A percentile compares a stretch with the other conserved stretches of the same genome.
phyloP scores from a whole-genome alignment of 345 rosid species.

The Populus davidiana region DNA sequence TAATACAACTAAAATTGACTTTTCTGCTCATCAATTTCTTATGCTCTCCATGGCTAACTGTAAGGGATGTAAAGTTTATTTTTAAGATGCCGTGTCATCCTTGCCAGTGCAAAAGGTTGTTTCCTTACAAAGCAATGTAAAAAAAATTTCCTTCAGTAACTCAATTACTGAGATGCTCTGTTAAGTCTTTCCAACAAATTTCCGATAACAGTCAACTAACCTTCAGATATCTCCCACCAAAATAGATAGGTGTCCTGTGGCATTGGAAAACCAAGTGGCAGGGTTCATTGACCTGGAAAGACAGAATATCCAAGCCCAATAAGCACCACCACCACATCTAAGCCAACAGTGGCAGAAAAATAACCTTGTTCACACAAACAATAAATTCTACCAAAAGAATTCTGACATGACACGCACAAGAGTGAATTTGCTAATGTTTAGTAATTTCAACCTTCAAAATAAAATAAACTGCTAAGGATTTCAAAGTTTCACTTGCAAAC shows the following conservation, averaged over 20 bases:
- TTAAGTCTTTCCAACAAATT: not conserved
- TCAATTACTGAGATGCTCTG: not conserved
- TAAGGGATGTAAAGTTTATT: not conserved
- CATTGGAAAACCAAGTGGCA: conserved; percentile 57
- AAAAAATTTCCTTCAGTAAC: not conserved
- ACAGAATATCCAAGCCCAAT: not conserved
- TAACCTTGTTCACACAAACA: no score
- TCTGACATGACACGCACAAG: no score
- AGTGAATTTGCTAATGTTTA: no score
- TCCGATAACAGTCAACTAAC: conserved; percentile 32
- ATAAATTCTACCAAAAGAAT: no score
- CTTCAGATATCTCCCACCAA: conserved; percentile 92
- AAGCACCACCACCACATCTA: conserved; percentile 5
- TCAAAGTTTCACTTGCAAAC: no score
- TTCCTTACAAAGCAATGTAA: not conserved
- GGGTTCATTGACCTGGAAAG: conserved; percentile 59
- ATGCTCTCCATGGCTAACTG: no score
- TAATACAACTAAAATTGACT: no score
- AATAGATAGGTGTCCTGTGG: conserved; percentile 61
- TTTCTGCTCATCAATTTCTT: not conserved
- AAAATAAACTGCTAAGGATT: no score
- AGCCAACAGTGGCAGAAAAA: not conserved
- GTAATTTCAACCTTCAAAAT: no score
- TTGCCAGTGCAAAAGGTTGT: not conserved
- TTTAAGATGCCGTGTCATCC: not conserved